Evolutionary conservation across 208 protist genomes (phyloP).

Genomic region (Naegleria gruberi): DNA sequence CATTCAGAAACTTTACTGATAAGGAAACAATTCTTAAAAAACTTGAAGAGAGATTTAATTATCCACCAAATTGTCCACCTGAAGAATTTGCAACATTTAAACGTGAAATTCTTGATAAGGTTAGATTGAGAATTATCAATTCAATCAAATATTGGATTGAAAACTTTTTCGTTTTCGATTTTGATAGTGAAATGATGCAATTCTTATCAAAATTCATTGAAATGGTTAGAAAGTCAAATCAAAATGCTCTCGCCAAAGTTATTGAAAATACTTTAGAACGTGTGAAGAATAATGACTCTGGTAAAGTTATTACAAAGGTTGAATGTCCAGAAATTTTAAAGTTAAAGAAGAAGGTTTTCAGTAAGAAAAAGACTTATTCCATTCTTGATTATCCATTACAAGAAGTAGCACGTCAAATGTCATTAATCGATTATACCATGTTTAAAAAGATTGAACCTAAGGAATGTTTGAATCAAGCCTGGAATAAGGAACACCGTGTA

Average conservation of each 20-base stretch:
- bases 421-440: slow-evolving; percentile 11
- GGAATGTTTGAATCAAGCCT: slow-evolving; percentile 31
- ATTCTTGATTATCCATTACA: background rate
- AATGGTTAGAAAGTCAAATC: background rate
- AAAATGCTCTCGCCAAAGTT: background rate
- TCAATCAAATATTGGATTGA: slow-evolving; percentile 27
- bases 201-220: background rate
- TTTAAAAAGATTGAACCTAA: slow-evolving; percentile 28
- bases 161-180: slow-evolving; percentile 24
- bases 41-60: slow-evolving; percentile 7
- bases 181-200: slow-evolving; percentile 5
- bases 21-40: background rate
- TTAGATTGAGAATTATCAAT: background rate
- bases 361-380: background rate
- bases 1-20: slow-evolving; percentile 15
- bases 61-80: background rate
- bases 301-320: background rate
- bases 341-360: background rate
- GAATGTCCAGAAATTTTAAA: background rate
- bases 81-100: background rate
- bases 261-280: background rate
- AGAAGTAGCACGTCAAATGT: slow-evolving; percentile 18
- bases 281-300: background rate
- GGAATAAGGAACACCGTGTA: slow-evolving; percentile 21
- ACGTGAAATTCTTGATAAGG: background rate